Evolutionary conservation across 305 asterid species (phyloP).

Genomic region (Rubia peregrina): DNA sequence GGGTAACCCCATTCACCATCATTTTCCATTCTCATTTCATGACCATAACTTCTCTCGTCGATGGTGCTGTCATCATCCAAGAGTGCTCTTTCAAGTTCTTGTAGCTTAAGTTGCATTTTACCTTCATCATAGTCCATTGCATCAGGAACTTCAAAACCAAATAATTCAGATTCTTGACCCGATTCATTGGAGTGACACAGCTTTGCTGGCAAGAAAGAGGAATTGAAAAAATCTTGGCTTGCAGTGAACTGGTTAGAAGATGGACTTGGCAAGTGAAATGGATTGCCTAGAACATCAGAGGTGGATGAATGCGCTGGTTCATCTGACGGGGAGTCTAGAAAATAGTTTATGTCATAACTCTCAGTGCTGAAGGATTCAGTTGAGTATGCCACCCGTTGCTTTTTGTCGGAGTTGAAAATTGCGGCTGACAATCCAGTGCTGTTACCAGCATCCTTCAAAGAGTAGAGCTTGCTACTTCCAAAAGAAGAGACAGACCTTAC

Average conservation of each 20-base stretch:
- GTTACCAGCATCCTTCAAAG: constrained; percentile 36
- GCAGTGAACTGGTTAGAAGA: constrained; percentile 22
- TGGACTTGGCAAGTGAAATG: constrained; percentile 30
- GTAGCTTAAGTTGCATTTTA: constrained; percentile 53
- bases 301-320: constrained; percentile 32
- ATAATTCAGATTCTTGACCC: constrained; percentile 33
- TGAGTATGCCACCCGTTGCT: constrained; percentile 35
- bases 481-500: constrained; percentile 47
- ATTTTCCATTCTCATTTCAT: constrained; percentile 39
- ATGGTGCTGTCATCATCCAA: constrained; percentile 39
- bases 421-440: constrained; percentile 33
- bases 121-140: constrained; percentile 41
- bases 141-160: constrained; percentile 35
- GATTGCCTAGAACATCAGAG: constrained; percentile 28
- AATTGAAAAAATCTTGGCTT: constrained; percentile 18
- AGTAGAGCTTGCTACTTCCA: constrained; percentile 37
- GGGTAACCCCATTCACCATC: constrained; percentile 40
- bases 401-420: constrained; percentile 37
- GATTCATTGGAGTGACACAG: constrained; percentile 19
- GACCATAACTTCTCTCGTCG: constrained; percentile 19
- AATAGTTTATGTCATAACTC: constrained; percentile 42
- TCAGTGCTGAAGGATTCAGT: constrained; percentile 48
- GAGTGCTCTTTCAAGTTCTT: constrained; percentile 82
- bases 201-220: constrained; percentile 28
- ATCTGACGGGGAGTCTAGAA: constrained; percentile 58